A percentile compares a stretch with the other conserved stretches of the same genome.
phyloP scores from a whole-genome alignment of 2,329 filamentous ascomycete genomes.

The Curvularia eragrostidis region DNA sequence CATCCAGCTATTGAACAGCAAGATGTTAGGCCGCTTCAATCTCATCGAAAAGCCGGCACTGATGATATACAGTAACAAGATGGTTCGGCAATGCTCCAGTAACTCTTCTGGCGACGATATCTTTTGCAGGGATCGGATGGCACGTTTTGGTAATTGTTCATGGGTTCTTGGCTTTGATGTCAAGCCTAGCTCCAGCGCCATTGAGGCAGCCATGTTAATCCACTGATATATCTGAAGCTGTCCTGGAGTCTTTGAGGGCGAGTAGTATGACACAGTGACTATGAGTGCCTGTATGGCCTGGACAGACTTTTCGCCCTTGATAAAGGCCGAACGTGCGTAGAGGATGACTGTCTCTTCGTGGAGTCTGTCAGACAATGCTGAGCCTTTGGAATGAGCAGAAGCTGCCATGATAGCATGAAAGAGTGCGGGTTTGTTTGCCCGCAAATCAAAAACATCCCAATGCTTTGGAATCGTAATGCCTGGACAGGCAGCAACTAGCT shows the following conservation, averaged over 20 bases:
- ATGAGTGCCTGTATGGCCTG: slow-evolving; percentile 47
- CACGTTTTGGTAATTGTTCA: slow-evolving; percentile 46
- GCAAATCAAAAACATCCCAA: slow-evolving; percentile 41
- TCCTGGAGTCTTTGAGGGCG: slow-evolving; percentile 41
- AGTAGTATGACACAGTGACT: slow-evolving; percentile 45
- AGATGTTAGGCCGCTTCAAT: slow-evolving; percentile 43
- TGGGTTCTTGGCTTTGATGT: slow-evolving; percentile 48
- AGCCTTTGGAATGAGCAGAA: slow-evolving; percentile 43
- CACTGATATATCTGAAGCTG: slow-evolving; percentile 47
- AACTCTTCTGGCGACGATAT: slow-evolving; percentile 47
- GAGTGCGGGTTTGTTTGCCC: slow-evolving; percentile 42
- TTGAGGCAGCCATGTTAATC: slow-evolving; percentile 46
- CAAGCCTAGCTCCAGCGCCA: slow-evolving; percentile 47
- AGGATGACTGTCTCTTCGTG: slow-evolving; percentile 45
- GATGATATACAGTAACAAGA: slow-evolving; percentile 41
- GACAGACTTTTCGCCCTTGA: slow-evolving; percentile 48
- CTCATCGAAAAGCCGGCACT: slow-evolving; percentile 46
- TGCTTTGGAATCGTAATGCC: slow-evolving; percentile 39
- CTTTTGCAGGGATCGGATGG: slow-evolving; percentile 39
- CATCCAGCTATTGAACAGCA: slow-evolving; percentile 49
- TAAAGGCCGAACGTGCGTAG: slow-evolving; percentile 44
- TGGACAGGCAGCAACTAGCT: slow-evolving; percentile 39
- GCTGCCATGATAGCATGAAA: slow-evolving; percentile 49
- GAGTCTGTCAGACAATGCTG: slow-evolving; percentile 39
- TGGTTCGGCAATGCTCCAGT: slow-evolving; percentile 45